phyloP scores from a whole-genome alignment of 495 filamentous ascomycete genomes.

The Penicillium salamii region DNA sequence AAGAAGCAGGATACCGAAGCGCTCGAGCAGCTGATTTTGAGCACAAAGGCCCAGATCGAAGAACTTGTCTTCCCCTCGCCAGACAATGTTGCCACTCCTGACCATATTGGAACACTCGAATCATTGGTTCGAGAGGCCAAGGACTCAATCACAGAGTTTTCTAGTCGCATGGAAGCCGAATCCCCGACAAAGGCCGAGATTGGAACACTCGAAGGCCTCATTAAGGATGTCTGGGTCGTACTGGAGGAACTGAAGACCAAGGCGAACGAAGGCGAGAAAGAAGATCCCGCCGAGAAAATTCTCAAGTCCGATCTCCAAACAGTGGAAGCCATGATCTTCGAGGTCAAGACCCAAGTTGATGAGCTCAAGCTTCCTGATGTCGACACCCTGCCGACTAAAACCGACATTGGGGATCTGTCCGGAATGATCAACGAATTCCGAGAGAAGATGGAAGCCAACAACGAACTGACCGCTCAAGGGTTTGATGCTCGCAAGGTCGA shows the following conservation, averaged over 20 bases:
- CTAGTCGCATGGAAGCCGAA: conserved; percentile 54
- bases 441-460: conserved; percentile 63
- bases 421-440: conserved; percentile 68
- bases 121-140: conserved; percentile 66
- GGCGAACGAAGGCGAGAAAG: conserved; percentile 41
- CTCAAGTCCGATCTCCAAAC: conserved; percentile 77
- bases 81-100: conserved; percentile 62
- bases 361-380: conserved; percentile 66
- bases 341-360: conserved; percentile 72
- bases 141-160: conserved; percentile 61
- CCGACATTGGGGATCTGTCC: conserved; percentile 61
- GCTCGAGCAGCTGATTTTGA: conserved; percentile 83
- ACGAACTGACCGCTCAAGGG: conserved; percentile 70
- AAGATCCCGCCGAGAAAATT: conserved; percentile 62
- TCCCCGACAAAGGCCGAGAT: conserved; percentile 75
- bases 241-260: conserved; percentile 75
- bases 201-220: conserved; percentile 65
- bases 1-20: conserved; percentile 76
- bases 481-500: conserved; percentile 75
- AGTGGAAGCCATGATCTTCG: conserved; percentile 72
- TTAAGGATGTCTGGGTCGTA: conserved; percentile 68
- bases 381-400: conserved; percentile 59
- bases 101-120: conserved; percentile 74
- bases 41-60: conserved; percentile 79
- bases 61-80: conserved; percentile 64